Conservation (phyloP, 1,284 basidiomycete genomes). For the Schizophyllum amplum region DNA sequence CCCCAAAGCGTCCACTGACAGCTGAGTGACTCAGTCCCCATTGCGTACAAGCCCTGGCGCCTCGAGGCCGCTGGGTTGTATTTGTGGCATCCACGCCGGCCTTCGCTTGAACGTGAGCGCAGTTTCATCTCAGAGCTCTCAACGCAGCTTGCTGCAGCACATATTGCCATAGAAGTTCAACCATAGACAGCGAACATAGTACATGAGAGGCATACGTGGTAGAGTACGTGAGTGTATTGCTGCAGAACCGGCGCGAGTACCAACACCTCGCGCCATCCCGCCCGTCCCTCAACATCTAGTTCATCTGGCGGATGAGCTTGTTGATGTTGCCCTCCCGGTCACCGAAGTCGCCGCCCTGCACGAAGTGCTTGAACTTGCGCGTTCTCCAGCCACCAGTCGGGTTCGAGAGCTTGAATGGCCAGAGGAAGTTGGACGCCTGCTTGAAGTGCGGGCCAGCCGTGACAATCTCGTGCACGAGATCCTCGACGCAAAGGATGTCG, state of each 20-base stretch:
- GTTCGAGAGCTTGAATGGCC: conserved; percentile 99
- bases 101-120: too few relatives aligned
- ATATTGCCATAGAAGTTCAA: background rate
- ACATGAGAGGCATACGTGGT: background rate
- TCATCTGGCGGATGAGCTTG: conserved; percentile 97
- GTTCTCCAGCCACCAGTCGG: conserved; percentile 96
- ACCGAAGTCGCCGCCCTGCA: conserved; percentile 94
- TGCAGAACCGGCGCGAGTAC: background rate
- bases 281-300: conserved; percentile 36
- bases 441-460: conserved; percentile 98
- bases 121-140: too few relatives aligned
- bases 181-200: background rate
- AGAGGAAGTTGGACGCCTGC: conserved; percentile 94
- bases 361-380: conserved; percentile 93
- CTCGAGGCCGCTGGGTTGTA: too few relatives aligned
- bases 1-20: background rate
- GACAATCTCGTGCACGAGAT: conserved; percentile 96
- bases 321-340: conserved; percentile 96
- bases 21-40: background rate
- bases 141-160: background rate
- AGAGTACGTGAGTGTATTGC: background rate
- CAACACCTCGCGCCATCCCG: conserved; percentile 6
- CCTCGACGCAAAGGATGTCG: conserved; percentile 97
- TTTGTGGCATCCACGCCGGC: too few relatives aligned
- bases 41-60: too few relatives aligned